Percentiles rank a stretch among this genome's conserved stretches.
Conservation (phyloP, 306 rosid species). For the Pyrus betulifolia region DNA sequence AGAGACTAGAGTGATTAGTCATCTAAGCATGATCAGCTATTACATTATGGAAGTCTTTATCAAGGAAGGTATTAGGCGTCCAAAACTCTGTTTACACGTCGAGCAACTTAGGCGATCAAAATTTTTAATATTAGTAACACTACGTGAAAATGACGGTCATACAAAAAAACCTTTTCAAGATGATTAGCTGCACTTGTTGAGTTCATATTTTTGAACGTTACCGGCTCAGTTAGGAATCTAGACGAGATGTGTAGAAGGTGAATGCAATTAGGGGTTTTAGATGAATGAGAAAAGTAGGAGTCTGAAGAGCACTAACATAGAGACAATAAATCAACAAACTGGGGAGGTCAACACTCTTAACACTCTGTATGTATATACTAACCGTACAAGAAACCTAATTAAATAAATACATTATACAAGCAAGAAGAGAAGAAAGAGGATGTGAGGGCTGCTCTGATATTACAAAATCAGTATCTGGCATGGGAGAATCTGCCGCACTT, state of each 20-base stretch:
- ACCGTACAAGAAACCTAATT: conserved; percentile 3
- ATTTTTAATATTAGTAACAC: background rate
- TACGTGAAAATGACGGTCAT: background rate
- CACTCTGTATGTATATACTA: background rate
- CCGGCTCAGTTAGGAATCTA: background rate
- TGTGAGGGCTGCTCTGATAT: background rate
- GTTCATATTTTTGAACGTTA: background rate
- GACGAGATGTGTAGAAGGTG: background rate
- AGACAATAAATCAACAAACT: background rate
- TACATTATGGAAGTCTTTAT: conserved; percentile 18
- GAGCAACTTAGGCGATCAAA: background rate
- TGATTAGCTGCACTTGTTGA: background rate
- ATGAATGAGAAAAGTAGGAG: no score
- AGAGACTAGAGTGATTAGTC: conserved; percentile 1
- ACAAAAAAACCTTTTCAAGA: background rate
- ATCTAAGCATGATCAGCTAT: conserved; percentile 3
- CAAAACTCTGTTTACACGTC: background rate
- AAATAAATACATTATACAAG: conserved; percentile 29
- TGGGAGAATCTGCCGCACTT: background rate
- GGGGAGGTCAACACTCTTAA: background rate
- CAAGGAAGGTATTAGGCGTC: background rate
- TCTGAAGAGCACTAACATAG: background rate
- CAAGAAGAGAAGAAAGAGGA: background rate
- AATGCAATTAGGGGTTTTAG: background rate
- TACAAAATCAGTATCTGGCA: conserved; percentile 15